Percentiles rank a stretch among this genome's conserved stretches.
phyloP scores from a whole-genome alignment of 140 eudicot species.

The Oenanthe javanica region DNA sequence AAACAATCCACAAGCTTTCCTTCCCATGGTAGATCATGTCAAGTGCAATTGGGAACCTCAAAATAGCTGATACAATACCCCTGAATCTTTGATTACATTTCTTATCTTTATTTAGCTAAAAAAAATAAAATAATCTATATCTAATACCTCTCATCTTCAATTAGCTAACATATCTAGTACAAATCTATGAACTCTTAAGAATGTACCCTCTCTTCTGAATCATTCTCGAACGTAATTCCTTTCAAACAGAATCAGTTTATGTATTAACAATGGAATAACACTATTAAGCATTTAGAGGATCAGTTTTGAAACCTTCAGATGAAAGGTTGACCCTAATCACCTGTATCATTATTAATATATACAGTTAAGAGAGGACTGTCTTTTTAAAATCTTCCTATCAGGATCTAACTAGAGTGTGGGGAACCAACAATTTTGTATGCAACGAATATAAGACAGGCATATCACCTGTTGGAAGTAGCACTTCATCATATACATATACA shows the following conservation, averaged over 20 bases:
- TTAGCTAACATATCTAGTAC: neutral
- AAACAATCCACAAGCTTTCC: slow-evolving; percentile 1
- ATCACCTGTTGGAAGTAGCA: neutral
- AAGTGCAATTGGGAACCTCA: neutral
- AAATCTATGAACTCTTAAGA: neutral
- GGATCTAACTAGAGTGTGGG: neutral
- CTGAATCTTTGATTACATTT: neutral
- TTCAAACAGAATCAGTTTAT: neutral
- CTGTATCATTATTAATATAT: neutral
- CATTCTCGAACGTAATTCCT: neutral
- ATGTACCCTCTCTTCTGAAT: neutral
- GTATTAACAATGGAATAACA: neutral
- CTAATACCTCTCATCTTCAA: neutral
- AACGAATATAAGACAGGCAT: neutral
- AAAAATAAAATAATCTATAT: neutral
- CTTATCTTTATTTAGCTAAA: neutral
- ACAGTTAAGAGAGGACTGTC: neutral
- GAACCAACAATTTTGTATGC: neutral
- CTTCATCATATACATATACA: neutral
- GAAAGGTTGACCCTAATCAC: neutral
- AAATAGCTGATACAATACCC: neutral
- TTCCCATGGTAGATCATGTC: neutral
- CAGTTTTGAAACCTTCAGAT: neutral
- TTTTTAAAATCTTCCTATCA: neutral
- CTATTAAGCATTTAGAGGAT: neutral